Evolutionary conservation across 805 yeast species (phyloP), one percentile per base, ranked within the genome.

Genomic region (Yarrowia osloensis): DNA sequence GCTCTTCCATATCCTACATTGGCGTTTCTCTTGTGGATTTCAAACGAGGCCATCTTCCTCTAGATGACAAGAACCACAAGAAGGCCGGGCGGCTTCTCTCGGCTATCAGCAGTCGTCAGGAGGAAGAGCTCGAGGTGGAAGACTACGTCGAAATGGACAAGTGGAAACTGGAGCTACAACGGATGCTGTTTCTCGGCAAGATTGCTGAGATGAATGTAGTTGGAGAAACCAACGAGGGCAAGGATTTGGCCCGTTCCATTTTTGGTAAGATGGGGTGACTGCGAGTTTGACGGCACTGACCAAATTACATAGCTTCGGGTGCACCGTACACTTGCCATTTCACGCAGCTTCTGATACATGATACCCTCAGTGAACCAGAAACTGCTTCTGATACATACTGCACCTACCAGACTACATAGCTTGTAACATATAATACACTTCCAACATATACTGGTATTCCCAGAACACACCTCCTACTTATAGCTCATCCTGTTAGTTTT

Each of bases 131-230:
- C 8, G 29, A 31, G 8, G n/a, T 17, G 33, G 22, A 13, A 17
- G 54, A 33, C 22, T 33, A 31, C 15, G 15, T 22, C 1, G 67
- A 67, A 28, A 67, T 57, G 29, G n/a, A 19, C 19, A 59, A 67
- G 37, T 71, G 67, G 79, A 79, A 77, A 55, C 71, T 81, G 46
- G 90, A 87, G 73, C 71, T 85, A 2, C 87, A 85, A 65, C 74
- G 88, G 62, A 85, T 85, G 24, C 72, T 87, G 59, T 77, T 81
- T 39, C 74, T 86, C 40, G 76, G 78, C 65, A 79, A 79, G 66
- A 87, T 87, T 71, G 82, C 87, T 2, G 91, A 87, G 73, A 84
- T 88, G 85, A 84, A 81, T 70, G 77, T 79, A 28, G 74, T 77
- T 39, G 78, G 71, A 1, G 44, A 54, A 2, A 44, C 31, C 2